These are phyloP conservation scores for Aspergillus bertholletiae DNA, from an alignment of 495 filamentous ascomycete genomes.

Conservation along the genomic window DNA sequence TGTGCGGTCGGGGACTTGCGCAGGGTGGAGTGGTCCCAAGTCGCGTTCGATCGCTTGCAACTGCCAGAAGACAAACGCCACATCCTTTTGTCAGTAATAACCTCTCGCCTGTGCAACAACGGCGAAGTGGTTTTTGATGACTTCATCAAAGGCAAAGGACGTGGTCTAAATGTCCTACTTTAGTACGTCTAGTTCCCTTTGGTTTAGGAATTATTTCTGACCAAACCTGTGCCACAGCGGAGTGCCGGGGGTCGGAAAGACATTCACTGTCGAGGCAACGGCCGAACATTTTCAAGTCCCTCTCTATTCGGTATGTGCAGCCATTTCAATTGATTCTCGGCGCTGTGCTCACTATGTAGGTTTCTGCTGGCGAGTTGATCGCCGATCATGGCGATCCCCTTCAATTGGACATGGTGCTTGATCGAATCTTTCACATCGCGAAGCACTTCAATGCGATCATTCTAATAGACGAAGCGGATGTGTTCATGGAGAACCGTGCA, in stretches of 20 bases:
- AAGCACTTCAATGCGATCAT: background rate
- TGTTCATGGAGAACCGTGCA: background rate
- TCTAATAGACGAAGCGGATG: conserved; percentile 1
- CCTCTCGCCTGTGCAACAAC: background rate
- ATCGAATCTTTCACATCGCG: background rate
- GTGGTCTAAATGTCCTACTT: background rate
- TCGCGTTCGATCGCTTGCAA: background rate
- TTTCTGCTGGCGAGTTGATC: background rate
- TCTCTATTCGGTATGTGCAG: background rate
- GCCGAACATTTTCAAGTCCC: background rate
- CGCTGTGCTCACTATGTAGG: background rate
- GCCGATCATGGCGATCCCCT: too few species aligned
- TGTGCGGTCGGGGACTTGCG: background rate
- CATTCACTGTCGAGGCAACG: background rate
- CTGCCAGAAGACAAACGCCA: background rate
- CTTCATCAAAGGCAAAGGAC: background rate
- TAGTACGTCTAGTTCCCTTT: background rate
- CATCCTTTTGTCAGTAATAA: background rate
- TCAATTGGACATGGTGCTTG: background rate
- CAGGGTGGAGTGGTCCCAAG: background rate
- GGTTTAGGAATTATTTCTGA: background rate
- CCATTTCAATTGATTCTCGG: background rate
- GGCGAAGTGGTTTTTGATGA: background rate
- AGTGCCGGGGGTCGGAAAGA: background rate
- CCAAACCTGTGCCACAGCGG: background rate